Conservation (phyloP, 768 basidiomycete genomes). For the Infundibulicybe gibba region DNA sequence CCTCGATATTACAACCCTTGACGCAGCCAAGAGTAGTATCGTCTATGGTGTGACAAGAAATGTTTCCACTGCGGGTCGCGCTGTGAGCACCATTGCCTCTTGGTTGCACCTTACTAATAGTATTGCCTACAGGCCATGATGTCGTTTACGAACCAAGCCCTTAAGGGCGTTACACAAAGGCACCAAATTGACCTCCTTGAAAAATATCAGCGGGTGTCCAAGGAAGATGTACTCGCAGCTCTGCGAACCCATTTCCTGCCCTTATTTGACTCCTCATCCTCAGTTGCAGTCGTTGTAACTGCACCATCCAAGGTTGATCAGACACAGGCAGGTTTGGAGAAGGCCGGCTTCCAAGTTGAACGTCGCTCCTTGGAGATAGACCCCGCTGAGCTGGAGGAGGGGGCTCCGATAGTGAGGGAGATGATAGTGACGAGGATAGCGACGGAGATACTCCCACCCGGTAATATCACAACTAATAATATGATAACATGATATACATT, state of each 20-base stretch:
- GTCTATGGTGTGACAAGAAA: slow-evolving; percentile 79
- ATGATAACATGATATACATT: neutral
- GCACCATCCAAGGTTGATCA: slow-evolving; percentile 77
- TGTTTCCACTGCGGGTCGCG: slow-evolving; percentile 83
- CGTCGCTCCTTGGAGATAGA: slow-evolving; percentile 64
- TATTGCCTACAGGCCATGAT: slow-evolving; percentile 53
- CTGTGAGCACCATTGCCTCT: slow-evolving; percentile 48
- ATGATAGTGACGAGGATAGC: slow-evolving; percentile 24
- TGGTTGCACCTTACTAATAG: neutral
- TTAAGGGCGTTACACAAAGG: slow-evolving; percentile 79
- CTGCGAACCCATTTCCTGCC: slow-evolving; percentile 79
- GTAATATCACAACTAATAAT: slow-evolving; percentile 1
- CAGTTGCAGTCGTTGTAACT: slow-evolving; percentile 79
- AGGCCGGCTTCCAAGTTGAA: slow-evolving; percentile 78
- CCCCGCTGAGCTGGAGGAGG: slow-evolving; percentile 42
- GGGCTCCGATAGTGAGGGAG: slow-evolving; percentile 31
- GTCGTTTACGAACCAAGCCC: slow-evolving; percentile 87
- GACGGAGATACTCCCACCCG: slow-evolving; percentile 14
- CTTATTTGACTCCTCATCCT: slow-evolving; percentile 73
- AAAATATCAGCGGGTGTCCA: slow-evolving; percentile 76
- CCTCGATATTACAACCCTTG: slow-evolving; percentile 76
- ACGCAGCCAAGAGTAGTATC: slow-evolving; percentile 89
- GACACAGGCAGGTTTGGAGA: slow-evolving; percentile 58
- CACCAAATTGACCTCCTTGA: slow-evolving; percentile 75
- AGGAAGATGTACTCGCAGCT: slow-evolving; percentile 67